These are phyloP conservation scores for Dichomitus squalens DNA, from an alignment of 1,284 basidiomycete species.

Conservation along the genomic window DNA sequence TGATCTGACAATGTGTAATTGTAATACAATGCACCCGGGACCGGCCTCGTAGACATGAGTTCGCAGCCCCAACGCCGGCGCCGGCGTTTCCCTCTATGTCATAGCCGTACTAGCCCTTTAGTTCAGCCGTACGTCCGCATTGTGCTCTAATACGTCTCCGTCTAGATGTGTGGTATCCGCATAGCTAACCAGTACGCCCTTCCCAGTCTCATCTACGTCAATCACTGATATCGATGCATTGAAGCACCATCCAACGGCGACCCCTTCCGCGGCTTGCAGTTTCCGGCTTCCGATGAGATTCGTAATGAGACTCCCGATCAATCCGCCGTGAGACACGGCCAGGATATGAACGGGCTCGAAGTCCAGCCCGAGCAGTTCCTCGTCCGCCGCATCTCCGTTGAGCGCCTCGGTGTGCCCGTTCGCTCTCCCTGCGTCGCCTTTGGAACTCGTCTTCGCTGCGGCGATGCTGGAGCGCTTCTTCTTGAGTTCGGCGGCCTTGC, in stretches of 20 bases:
- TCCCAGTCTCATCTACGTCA: constrained; percentile 45
- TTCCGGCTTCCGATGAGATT: constrained; percentile 44
- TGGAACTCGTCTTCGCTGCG: neutral
- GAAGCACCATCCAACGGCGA: constrained; percentile 45
- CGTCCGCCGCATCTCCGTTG: constrained; percentile 9
- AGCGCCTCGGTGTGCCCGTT: neutral
- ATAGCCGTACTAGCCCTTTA: neutral
- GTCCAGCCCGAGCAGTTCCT: constrained; percentile 12
- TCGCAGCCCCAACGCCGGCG: neutral
- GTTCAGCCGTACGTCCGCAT: constrained; percentile 48
- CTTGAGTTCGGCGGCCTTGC: constrained; percentile 17
- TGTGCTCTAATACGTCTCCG: constrained; percentile 41
- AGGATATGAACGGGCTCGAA: constrained; percentile 47
- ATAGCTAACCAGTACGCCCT: constrained; percentile 52
- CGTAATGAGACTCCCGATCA: constrained; percentile 55
- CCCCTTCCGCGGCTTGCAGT: constrained; percentile 41
- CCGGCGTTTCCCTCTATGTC: neutral
- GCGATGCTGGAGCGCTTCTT: neutral
- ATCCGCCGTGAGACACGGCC: constrained; percentile 67
- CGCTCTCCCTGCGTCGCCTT: too few relatives aligned
- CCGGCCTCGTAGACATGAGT: neutral
- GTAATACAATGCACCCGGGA: neutral
- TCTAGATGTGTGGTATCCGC: constrained; percentile 58
- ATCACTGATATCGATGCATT: constrained; percentile 67
- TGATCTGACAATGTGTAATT: neutral